Evolutionary conservation across 2,329 filamentous ascomycete species (phyloP), one percentile per base, ranked within the genome.

Genomic region (Alternaria ethzedia): DNA sequence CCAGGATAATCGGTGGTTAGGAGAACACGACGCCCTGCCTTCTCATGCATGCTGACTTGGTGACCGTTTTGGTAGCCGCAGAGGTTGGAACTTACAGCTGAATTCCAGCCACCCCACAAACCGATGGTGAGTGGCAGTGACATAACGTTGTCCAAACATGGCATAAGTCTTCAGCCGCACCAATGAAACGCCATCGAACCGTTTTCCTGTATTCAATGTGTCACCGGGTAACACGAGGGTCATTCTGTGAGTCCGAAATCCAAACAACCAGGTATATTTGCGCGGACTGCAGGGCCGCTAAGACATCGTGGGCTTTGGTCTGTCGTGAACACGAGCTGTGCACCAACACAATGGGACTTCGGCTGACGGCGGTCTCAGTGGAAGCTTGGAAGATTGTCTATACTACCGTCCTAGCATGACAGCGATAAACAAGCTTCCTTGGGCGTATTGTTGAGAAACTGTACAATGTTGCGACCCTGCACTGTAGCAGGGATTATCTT

Each of bases 1-100:
- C 66, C 58, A 59, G 70, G 70, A 59, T 70, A 57, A 28, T 46
- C 17, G 55, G 63, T 50, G 47, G 45, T 43, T 54, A 44, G 51
- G 51, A 58, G 57, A 57, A 54, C 55, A 57, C 59, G 20, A 61
- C 50, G 6, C 21, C 59, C 59, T 60, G 59, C 65, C 51, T 30
- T 36, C 44, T 57, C 30, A 59, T 63, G 57, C 54, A 68, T 26
- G 36, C 32, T 51, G 51, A 36, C 30, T 47, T 62, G 59, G 52
- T 49, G 21, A 41, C 43, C 51, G 51, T 32, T 43, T 47, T 62
- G 59, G 55, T 49, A 28, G 41, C 17, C 36, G 30, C 30, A 25
- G 7, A 55, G 26, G 11, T 59, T 52, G 28, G 25, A 25, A 26
- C 46, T 26, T 57, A 44, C 56, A 45, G 54, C 49, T 64, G 59